Percentiles rank a stretch among this genome's conserved stretches.
These are phyloP conservation scores for Cladophialophora carrionii DNA, from an alignment of 2,329 filamentous ascomycete genomes.

Conservation along the genomic window DNA sequence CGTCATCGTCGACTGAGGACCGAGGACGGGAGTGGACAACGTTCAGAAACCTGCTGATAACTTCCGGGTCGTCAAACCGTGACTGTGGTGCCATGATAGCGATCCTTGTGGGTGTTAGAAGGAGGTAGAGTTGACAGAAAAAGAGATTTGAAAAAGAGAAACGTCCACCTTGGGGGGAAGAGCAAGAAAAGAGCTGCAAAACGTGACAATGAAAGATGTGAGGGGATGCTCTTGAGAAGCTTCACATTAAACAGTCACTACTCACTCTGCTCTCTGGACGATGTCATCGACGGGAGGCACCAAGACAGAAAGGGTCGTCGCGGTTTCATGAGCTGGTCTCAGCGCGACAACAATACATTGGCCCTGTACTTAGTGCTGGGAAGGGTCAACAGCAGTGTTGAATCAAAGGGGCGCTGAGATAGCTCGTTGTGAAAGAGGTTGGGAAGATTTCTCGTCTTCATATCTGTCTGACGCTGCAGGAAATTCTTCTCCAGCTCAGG, in stretches of 20 bases:
- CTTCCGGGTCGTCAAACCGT: background rate
- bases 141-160: background rate
- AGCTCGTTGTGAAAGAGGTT: background rate
- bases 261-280: background rate
- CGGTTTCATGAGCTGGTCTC: background rate
- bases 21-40: background rate
- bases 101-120: background rate
- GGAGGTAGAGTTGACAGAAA: background rate
- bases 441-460: conserved; percentile 2
- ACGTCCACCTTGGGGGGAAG: background rate
- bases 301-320: background rate
- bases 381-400: background rate
- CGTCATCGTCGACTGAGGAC: background rate
- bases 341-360: background rate
- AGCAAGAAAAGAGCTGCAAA: background rate
- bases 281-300: background rate
- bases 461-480: background rate
- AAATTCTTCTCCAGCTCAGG: conserved; percentile 1
- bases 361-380: background rate
- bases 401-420: background rate
- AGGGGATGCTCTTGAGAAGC: background rate
- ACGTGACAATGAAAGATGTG: background rate
- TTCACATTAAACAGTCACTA: background rate
- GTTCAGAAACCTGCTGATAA: conserved; percentile 7
- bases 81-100: background rate